These are phyloP conservation scores for Gossypium anomalum DNA, from an alignment of 345 rosid genomes.

Conservation along the genomic window DNA sequence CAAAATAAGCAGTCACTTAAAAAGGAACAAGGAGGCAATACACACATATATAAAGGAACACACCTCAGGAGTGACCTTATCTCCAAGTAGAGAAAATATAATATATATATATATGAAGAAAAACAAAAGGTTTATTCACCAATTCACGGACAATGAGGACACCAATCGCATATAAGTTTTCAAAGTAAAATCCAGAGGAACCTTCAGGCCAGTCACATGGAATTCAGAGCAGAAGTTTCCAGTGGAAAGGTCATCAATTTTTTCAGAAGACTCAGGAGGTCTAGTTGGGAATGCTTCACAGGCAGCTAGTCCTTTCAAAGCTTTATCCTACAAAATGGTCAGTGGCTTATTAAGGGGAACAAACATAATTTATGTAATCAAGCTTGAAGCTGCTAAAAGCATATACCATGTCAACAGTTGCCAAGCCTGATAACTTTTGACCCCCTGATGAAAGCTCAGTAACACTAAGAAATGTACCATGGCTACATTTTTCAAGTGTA, in stretches of 20 bases:
- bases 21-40: background rate
- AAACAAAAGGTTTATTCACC: slow-evolving; percentile 42
- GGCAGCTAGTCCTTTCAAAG: slow-evolving; percentile 74
- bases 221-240: slow-evolving; percentile 49
- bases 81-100: slow-evolving; percentile 13
- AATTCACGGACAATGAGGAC: slow-evolving; percentile 55
- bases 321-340: slow-evolving; percentile 56
- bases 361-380: slow-evolving; percentile 11
- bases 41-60: background rate
- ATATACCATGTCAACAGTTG: slow-evolving; percentile 76
- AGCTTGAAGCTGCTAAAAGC: slow-evolving; percentile 17
- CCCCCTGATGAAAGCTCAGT: slow-evolving; percentile 69
- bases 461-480: slow-evolving; percentile 69
- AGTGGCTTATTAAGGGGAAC: background rate
- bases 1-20: background rate
- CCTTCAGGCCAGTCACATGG: slow-evolving; percentile 47
- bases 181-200: slow-evolving; percentile 85
- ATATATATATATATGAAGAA: background rate
- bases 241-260: slow-evolving; percentile 32
- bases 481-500: slow-evolving; percentile 53
- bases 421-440: slow-evolving; percentile 41
- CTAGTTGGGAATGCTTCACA: slow-evolving; percentile 34
- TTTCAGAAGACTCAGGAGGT: slow-evolving; percentile 34
- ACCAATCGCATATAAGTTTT: slow-evolving; percentile 66
- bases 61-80: background rate